Evolutionary conservation across 176 grass and related monocot species (phyloP), one percentile per base, ranked within the genome.

Genomic region (Oryza meyeriana): DNA sequence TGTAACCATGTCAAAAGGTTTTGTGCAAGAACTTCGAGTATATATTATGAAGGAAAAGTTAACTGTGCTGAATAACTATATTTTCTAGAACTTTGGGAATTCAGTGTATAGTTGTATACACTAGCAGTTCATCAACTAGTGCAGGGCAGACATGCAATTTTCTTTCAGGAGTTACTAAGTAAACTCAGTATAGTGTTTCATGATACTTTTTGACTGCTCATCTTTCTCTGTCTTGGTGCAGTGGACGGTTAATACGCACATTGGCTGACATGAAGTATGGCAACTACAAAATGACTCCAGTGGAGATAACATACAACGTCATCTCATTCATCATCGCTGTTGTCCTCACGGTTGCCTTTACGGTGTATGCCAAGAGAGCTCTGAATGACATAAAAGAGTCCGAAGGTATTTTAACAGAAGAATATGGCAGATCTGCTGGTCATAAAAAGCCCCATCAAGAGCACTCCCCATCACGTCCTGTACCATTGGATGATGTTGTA

Each of bases 231-330:
- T 35, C 52, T 80, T 72, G 61, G 28, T 93, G 91, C 96, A 99
- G 96, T 10, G 96, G 96, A 9, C 82, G 91, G 58, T 72, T 99
- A 33, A 99, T 99, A 87, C 79, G 77, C 0, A 99, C 93, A 4
- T 77, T 99, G 89, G 96, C 91, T 5, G 65, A 95, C 79, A 86
- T 99, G 93, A 76, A 99, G 66, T 99, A 94, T 83, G 76, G 86
- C 34, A 99, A 95, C 55, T 94, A 95, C 24, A 95, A 78, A 70
- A 95, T 99, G 96, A 90, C 93, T 16, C 89, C 93, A 0, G 52
- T 95, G 65, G 96, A 95, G 89, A 95, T 94, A 78, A 74, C 75
- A 35, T 99, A 95, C 87, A 99, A 99, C 66, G 59, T 88, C 41
- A 34, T 99, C 68, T 99, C 96, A 24, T 90, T 95, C 22, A 10